Conservation (phyloP, 768 basidiomycete species). For the Tulasnella sp. region DNA sequence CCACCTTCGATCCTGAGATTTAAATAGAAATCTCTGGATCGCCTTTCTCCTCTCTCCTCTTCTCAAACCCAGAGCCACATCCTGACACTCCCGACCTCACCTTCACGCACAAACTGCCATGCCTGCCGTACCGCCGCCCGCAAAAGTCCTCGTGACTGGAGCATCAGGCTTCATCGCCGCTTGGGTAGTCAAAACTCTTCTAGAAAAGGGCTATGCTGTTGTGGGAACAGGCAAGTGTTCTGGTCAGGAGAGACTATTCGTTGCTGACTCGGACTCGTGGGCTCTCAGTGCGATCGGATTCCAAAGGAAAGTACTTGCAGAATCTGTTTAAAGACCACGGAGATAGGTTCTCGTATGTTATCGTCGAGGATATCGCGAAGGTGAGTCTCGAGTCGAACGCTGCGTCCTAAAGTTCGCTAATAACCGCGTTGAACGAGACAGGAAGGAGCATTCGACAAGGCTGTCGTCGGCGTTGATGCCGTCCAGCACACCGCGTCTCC, state of each 20-base stretch:
- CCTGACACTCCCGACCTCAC: background rate
- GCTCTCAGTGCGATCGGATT: slow-evolving; percentile 64
- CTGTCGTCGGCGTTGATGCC: slow-evolving; percentile 48
- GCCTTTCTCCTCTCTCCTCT: background rate
- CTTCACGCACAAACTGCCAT: slow-evolving; percentile 38
- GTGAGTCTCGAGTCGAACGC: slow-evolving; percentile 36
- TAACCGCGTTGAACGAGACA: background rate
- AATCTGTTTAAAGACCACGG: slow-evolving; percentile 59
- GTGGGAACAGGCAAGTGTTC: slow-evolving; percentile 35
- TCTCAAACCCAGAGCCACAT: background rate
- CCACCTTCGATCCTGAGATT: background rate
- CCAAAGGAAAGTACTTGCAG: slow-evolving; percentile 63
- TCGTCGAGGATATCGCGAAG: slow-evolving; percentile 70
- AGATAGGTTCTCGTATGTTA: slow-evolving; percentile 62
- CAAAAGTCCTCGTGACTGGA: slow-evolving; percentile 58
- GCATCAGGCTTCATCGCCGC: slow-evolving; percentile 64
- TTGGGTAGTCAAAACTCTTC: slow-evolving; percentile 60
- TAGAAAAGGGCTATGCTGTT: slow-evolving; percentile 61
- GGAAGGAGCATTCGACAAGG: slow-evolving; percentile 47
- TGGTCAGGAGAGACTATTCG: background rate
- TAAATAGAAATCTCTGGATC: background rate
- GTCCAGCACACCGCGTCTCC: slow-evolving; percentile 44
- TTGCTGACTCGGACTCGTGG: slow-evolving; percentile 49
- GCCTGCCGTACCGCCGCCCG: slow-evolving; percentile 45
- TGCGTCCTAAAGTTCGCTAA: background rate